A percentile compares a stretch with the other conserved stretches of the same genome.
Conservation (phyloP, 257 asterid genomes). For the Rubia yunnanensis region DNA sequence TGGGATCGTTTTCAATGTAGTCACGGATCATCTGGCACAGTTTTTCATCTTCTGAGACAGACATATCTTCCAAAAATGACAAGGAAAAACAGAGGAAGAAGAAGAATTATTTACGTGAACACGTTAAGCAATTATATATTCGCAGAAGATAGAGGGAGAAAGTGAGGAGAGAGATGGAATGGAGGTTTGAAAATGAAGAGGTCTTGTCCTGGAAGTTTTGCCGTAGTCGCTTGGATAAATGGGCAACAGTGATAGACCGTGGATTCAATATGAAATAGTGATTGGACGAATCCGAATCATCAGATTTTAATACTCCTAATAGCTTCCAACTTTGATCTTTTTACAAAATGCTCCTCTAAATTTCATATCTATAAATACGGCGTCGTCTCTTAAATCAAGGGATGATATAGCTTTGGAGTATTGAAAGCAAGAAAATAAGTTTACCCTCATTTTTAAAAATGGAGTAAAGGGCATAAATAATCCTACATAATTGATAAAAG, state of each 20-base stretch:
- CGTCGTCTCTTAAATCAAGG: not conserved
- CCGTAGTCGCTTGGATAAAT: slow-evolving; percentile 4
- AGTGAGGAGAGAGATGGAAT: not conserved
- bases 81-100: no score
- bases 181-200: not conserved
- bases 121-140: not conserved
- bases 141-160: not conserved
- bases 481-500: no score
- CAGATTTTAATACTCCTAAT: not conserved
- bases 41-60: slow-evolving; percentile 15
- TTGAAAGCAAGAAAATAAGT: no score
- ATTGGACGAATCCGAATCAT: not conserved
- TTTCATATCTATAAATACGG: not conserved
- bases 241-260: not conserved
- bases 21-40: slow-evolving; percentile 29
- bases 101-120: not conserved
- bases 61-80: not conserved
- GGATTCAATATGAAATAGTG: no score
- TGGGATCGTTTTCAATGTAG: slow-evolving; percentile 21
- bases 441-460: no score
- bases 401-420: no score
- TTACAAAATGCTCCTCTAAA: not conserved
- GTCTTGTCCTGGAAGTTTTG: slow-evolving; percentile 3
- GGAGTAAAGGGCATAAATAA: no score
- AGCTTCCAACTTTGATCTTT: not conserved